These are phyloP conservation scores for Akanthomyces muscarius DNA, from an alignment of 2,329 filamentous ascomycete genomes.

Conservation along the genomic window DNA sequence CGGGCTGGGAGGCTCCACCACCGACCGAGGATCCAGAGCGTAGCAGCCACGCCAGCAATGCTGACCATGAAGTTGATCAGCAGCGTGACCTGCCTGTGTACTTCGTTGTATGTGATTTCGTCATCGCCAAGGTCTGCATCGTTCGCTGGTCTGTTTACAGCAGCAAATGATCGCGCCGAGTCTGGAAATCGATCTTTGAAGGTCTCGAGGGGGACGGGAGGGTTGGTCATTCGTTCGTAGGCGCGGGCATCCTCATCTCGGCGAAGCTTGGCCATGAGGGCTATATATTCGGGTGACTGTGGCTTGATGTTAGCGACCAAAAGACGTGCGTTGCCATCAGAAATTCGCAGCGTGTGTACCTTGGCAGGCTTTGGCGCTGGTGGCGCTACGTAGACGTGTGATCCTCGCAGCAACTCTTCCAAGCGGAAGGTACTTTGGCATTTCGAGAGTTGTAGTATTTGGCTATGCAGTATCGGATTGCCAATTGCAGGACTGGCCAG, in stretches of 20 bases:
- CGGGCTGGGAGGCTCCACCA: constrained; percentile 72
- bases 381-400: constrained; percentile 72
- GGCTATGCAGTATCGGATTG: constrained; percentile 66
- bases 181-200: constrained; percentile 57
- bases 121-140: constrained; percentile 52
- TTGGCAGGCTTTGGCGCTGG: constrained; percentile 66
- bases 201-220: constrained; percentile 50
- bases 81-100: constrained; percentile 76
- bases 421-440: constrained; percentile 51
- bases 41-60: constrained; percentile 72
- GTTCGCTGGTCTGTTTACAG: constrained; percentile 45
- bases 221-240: constrained; percentile 77
- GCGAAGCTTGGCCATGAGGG: constrained; percentile 80
- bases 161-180: constrained; percentile 53
- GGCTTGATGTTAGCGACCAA: constrained; percentile 22
- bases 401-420: constrained; percentile 67
- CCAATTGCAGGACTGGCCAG: constrained; percentile 51
- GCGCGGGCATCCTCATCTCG: constrained; percentile 74
- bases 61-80: constrained; percentile 89
- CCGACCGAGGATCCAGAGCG: constrained; percentile 71
- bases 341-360: background rate
- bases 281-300: constrained; percentile 77
- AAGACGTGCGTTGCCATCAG: constrained; percentile 54
- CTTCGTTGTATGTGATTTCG: constrained; percentile 64
- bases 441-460: constrained; percentile 61